A percentile compares a stretch with the other conserved stretches of the same genome.
These are phyloP conservation scores for Sarocladium kiliense DNA, from an alignment of 2,329 filamentous ascomycete genomes.

Conservation along the genomic window DNA sequence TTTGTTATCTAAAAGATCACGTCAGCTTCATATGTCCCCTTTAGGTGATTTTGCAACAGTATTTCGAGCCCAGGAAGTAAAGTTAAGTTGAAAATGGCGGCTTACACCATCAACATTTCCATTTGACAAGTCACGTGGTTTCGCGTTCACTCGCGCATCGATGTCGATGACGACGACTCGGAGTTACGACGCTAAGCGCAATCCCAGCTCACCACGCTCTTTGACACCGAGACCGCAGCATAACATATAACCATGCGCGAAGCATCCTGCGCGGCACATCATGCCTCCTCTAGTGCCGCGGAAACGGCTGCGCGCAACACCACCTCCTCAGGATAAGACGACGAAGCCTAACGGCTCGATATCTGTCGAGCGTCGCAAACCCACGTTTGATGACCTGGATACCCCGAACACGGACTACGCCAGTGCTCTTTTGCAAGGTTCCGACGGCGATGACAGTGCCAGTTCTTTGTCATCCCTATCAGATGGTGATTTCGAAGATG, in stretches of 20 bases:
- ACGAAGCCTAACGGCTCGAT: conserved; percentile 16
- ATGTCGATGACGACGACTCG: conserved; percentile 20
- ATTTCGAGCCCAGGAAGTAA: no score
- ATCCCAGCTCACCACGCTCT: conserved; percentile 1
- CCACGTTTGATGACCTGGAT: conserved; percentile 59
- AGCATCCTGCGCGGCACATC: conserved; percentile 11
- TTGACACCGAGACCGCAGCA: not conserved
- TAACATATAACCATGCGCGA: not conserved
- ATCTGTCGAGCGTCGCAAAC: conserved; percentile 34
- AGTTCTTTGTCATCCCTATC: conserved; percentile 50
- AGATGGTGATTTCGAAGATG: conserved; percentile 50
- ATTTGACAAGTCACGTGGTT: conserved; percentile 19
- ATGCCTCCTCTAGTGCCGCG: conserved; percentile 68
- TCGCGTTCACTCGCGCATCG: conserved; percentile 22
- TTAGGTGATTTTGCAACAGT: no score
- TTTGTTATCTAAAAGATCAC: no score
- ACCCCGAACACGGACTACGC: conserved; percentile 38
- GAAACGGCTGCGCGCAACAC: conserved; percentile 55
- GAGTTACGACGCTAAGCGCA: conserved; percentile 4
- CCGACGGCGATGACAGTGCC: conserved; percentile 39
- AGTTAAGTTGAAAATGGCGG: no score
- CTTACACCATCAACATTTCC: not conserved
- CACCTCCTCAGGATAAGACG: conserved; percentile 22
- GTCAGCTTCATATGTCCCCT: no score
- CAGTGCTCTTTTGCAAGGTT: conserved; percentile 35